phyloP scores from a whole-genome alignment of 2,329 filamentous ascomycete species.

The Lachnellula suecica region DNA sequence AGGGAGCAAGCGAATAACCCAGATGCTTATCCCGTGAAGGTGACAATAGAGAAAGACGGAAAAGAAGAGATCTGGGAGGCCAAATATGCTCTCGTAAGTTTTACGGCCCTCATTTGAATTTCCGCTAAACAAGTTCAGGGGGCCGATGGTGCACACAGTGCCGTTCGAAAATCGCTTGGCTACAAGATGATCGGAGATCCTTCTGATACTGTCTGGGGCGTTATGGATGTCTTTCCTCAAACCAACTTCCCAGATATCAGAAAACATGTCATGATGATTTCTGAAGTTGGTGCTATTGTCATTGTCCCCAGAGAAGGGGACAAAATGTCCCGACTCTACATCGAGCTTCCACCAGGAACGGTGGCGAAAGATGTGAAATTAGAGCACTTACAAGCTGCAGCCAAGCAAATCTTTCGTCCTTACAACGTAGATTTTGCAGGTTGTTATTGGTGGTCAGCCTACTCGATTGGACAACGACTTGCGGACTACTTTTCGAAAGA shows the following conservation, averaged over 20 bases:
- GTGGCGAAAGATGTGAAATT: constrained; percentile 54
- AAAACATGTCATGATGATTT: constrained; percentile 54
- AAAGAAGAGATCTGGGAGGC: constrained; percentile 46
- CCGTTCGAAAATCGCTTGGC: constrained; percentile 40
- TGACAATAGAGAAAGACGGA: constrained; percentile 53
- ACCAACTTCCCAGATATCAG: constrained; percentile 64
- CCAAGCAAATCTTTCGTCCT: constrained; percentile 36
- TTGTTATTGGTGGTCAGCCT: constrained; percentile 55
- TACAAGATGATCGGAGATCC: constrained; percentile 58
- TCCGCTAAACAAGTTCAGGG: constrained; percentile 44
- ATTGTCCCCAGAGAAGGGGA: constrained; percentile 64
- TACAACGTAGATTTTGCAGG: constrained; percentile 23
- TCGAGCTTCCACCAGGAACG: constrained; percentile 49
- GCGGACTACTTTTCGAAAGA: constrained; percentile 57
- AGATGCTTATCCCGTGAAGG: constrained; percentile 57
- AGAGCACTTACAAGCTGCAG: constrained; percentile 51
- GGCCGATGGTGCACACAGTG: constrained; percentile 53
- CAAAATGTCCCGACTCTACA: constrained; percentile 58
- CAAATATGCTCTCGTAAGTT: constrained; percentile 26
- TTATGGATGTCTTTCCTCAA: constrained; percentile 54
- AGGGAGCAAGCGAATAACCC: constrained; percentile 45
- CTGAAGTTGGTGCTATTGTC: constrained; percentile 53
- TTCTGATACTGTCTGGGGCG: constrained; percentile 57
- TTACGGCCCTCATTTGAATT: constrained; percentile 38
- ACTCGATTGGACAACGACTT: constrained; percentile 57